Evolutionary conservation across 352 stramenopile genomes (phyloP).

Genomic region (Thalassiosira livingstoniorum): DNA sequence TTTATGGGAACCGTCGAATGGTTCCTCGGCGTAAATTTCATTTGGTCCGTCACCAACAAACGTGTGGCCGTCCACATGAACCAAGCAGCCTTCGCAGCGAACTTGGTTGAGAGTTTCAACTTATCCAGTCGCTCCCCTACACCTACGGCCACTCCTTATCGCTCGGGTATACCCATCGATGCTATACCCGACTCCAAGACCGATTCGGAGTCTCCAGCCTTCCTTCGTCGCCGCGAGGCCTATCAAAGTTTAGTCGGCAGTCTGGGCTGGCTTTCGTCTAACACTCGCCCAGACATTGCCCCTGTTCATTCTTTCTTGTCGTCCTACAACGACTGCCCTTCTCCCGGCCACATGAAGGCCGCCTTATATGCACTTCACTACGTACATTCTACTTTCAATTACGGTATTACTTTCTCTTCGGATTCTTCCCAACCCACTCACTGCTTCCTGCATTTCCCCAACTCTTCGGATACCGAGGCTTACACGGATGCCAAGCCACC

Average conservation of each 20-base stretch:
- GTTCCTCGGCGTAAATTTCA: conserved; percentile 29
- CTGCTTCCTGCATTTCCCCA: conserved; percentile 4
- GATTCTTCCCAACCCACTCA: not conserved
- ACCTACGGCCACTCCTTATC: conserved; percentile 36
- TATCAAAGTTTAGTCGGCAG: conserved; percentile 30
- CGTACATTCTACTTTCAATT: not conserved
- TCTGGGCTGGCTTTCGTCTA: conserved; percentile 11
- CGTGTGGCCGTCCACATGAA: conserved; percentile 20
- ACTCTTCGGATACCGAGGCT: conserved; percentile 7
- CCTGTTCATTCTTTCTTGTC: not conserved
- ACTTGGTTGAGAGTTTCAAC: conserved; percentile 17
- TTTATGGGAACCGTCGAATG: conserved; percentile 37
- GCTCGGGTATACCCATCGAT: conserved; percentile 37
- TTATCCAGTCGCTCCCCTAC: conserved; percentile 3
- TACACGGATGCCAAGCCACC: conserved; percentile 16
- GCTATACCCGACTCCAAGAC: conserved; percentile 4
- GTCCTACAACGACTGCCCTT: not conserved
- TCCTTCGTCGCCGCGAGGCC: conserved; percentile 4
- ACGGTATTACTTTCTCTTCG: conserved; percentile 6
- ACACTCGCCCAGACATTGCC: conserved; percentile 4
- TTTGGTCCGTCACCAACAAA: conserved; percentile 1
- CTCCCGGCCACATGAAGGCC: not conserved
- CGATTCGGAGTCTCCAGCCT: not conserved
- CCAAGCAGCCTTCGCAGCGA: conserved; percentile 34
- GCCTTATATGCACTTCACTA: not conserved